Percentiles rank a stretch among this genome's conserved stretches.
These are phyloP conservation scores for sweet orange (Citrus sinensis) DNA, from an alignment of 345 rosid species.

Conservation along the genomic window DNA sequence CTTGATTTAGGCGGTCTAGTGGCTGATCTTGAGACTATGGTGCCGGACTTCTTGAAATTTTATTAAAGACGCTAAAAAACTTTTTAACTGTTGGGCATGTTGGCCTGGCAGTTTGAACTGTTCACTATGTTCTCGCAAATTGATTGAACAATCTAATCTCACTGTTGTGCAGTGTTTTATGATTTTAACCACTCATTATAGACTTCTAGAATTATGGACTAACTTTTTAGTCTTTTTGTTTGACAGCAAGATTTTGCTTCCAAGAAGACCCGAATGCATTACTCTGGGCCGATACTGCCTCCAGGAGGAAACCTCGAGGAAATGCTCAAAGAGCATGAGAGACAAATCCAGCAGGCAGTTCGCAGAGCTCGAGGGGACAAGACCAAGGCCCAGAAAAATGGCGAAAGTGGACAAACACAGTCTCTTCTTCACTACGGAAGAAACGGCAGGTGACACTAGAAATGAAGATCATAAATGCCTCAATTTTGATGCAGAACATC, in stretches of 20 bases:
- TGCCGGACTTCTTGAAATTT: too few relatives aligned
- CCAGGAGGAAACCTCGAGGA: slow-evolving; percentile 72
- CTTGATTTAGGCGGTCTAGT: neutral
- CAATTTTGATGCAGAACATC: neutral
- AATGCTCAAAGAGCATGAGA: slow-evolving; percentile 89
- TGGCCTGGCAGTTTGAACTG: neutral
- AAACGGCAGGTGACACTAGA: slow-evolving; percentile 33
- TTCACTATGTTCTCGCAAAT: neutral
- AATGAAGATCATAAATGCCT: slow-evolving; percentile 4
- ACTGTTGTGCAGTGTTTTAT: neutral
- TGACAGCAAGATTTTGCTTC: slow-evolving; percentile 33
- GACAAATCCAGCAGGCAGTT: slow-evolving; percentile 69
- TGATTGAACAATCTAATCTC: neutral
- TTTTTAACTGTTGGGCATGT: too few relatives aligned
- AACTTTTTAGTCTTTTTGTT: slow-evolving; percentile 13
- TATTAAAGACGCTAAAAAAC: too few relatives aligned
- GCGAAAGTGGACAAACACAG: slow-evolving; percentile 29
- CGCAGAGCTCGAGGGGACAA: slow-evolving; percentile 72
- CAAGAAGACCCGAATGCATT: slow-evolving; percentile 47
- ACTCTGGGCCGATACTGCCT: slow-evolving; percentile 71
- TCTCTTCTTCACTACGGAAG: slow-evolving; percentile 27
- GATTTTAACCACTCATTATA: neutral
- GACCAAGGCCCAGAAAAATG: slow-evolving; percentile 30
- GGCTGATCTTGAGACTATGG: too few relatives aligned
- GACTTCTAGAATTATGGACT: neutral